These are phyloP conservation scores for Eremochloa ophiuroides DNA, from an alignment of 176 grass and related monocot genomes.

Conservation along the genomic window DNA sequence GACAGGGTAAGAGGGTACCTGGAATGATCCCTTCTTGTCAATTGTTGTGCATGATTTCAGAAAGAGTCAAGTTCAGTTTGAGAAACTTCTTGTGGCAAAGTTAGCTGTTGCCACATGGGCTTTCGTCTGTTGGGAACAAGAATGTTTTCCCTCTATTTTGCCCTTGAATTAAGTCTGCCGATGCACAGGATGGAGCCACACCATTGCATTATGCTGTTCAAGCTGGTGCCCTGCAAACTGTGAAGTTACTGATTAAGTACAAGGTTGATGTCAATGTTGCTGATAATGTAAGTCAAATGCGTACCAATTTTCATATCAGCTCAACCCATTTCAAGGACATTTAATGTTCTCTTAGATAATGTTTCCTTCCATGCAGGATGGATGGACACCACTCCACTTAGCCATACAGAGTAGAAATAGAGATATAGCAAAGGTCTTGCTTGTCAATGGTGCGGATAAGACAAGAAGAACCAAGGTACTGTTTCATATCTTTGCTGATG, in stretches of 20 bases:
- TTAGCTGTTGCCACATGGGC: not conserved
- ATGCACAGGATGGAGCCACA: slow-evolving; percentile 69
- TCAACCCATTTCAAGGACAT: not conserved
- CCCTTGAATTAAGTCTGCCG: not conserved
- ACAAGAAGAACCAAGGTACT: slow-evolving; percentile 80
- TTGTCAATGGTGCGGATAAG: slow-evolving; percentile 85
- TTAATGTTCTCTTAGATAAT: slow-evolving; percentile 7
- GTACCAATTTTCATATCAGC: not conserved
- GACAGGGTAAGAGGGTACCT: slow-evolving; percentile 67
- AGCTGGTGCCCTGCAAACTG: slow-evolving; percentile 82
- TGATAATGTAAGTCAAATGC: slow-evolving; percentile 55
- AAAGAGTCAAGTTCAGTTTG: not conserved
- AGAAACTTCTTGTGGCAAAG: not conserved
- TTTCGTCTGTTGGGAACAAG: not conserved
- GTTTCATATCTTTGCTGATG: not conserved
- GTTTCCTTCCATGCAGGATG: slow-evolving; percentile 45
- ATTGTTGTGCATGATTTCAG: not conserved
- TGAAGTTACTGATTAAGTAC: slow-evolving; percentile 85
- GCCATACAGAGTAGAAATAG: slow-evolving; percentile 87
- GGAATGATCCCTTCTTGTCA: not conserved
- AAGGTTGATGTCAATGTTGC: slow-evolving; percentile 85
- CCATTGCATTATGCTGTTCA: slow-evolving; percentile 88
- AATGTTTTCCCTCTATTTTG: not conserved
- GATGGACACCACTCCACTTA: slow-evolving; percentile 82
- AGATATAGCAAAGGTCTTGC: slow-evolving; percentile 75